phyloP scores from a whole-genome alignment of 2,329 filamentous ascomycete species.

The Zymoseptoria ardabiliae region DNA sequence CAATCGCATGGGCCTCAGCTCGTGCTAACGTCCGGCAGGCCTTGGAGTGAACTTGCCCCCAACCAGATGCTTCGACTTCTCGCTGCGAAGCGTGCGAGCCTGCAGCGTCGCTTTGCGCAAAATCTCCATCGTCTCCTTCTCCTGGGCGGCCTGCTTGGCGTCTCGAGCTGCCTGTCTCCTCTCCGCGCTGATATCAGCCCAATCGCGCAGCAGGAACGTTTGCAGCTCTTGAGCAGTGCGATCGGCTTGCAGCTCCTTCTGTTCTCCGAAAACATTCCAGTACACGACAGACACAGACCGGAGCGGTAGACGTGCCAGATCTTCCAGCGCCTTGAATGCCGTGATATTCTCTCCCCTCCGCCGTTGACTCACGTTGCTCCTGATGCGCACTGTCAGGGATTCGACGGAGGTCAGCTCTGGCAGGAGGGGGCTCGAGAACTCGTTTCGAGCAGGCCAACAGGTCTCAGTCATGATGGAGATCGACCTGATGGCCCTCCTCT shows the following conservation, averaged over 20 bases:
- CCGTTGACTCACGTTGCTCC: neutral
- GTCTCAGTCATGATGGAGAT: neutral
- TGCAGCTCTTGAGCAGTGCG: neutral
- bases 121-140: neutral
- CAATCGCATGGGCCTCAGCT: no score
- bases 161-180: neutral
- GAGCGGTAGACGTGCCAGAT: neutral
- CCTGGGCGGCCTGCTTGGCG: neutral
- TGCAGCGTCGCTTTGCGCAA: neutral
- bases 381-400: neutral
- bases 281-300: neutral
- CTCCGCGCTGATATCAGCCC: neutral
- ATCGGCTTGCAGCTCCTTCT: neutral
- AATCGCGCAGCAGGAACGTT: neutral
- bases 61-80: neutral
- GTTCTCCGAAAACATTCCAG: neutral
- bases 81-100: neutral
- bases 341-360: neutral
- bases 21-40: no score
- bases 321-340: neutral
- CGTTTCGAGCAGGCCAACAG: neutral
- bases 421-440: neutral
- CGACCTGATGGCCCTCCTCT: neutral
- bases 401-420: neutral
- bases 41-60: neutral